phyloP scores from a whole-genome alignment of 163 green algal species.

The Chlamydomonas reinhardtii region DNA sequence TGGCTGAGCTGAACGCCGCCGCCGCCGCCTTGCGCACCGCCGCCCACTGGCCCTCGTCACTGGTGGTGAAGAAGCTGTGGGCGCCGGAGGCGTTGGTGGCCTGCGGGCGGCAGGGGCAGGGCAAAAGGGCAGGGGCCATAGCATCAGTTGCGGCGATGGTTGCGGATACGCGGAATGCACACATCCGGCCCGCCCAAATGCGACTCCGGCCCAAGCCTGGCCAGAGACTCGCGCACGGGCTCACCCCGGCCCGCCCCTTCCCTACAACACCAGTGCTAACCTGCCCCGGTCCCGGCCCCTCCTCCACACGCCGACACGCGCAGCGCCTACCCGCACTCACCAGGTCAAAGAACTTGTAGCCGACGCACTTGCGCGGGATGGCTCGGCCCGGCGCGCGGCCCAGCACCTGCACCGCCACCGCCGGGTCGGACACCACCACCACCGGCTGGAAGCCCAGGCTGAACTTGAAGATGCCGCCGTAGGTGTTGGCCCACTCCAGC shows the following conservation, averaged over 20 bases:
- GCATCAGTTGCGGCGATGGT: too few relatives aligned
- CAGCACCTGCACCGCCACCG: constrained; percentile 57
- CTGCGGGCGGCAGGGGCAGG: not conserved
- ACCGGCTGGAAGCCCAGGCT: constrained; percentile 66
- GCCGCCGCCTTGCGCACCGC: constrained; percentile 66
- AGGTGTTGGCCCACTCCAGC: constrained; percentile 67
- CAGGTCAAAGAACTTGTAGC: constrained; percentile 72
- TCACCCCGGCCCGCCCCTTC: too few relatives aligned
- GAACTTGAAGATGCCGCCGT: constrained; percentile 67
- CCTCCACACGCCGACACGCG: too few relatives aligned
- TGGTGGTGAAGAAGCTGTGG: constrained; percentile 72
- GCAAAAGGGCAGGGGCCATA: not conserved
- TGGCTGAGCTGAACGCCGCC: constrained; percentile 61
- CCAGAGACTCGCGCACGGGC: too few relatives aligned
- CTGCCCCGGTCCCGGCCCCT: not conserved
- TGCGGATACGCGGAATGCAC: too few relatives aligned
- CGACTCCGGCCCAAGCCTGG: too few relatives aligned
- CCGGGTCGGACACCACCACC: constrained; percentile 64
- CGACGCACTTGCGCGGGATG: constrained; percentile 62
- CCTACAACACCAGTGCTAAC: too few relatives aligned
- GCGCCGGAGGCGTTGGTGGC: constrained; percentile 61
- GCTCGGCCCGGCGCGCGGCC: constrained; percentile 41
- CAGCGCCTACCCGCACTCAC: not conserved
- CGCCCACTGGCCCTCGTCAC: constrained; percentile 66
- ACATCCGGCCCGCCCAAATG: too few relatives aligned